phyloP scores from a whole-genome alignment of 192 early-diverging fungal genomes.

The Backusella psychrophila region DNA sequence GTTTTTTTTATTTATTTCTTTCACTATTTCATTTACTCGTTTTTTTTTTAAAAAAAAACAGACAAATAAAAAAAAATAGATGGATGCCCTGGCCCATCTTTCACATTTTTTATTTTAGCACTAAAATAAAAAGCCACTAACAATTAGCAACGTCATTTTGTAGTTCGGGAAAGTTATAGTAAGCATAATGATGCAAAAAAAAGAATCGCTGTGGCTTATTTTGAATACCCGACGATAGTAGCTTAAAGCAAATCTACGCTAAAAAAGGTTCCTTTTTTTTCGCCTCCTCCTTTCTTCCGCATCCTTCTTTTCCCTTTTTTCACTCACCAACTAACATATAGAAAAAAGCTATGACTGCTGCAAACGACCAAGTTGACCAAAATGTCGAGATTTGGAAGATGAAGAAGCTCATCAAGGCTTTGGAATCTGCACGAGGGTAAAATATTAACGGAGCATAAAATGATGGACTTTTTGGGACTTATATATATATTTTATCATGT shows the following conservation, averaged over 20 bases:
- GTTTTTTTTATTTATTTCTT: no score
- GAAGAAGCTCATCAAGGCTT: slow-evolving; percentile 97
- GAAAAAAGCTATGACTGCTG: not conserved
- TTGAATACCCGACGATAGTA: not conserved
- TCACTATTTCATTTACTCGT: not conserved
- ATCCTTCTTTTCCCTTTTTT: not conserved
- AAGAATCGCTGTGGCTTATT: not conserved
- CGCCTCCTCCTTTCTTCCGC: not conserved
- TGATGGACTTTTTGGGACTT: not conserved
- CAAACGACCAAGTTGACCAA: slow-evolving; percentile 32
- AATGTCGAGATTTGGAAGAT: slow-evolving; percentile 98
- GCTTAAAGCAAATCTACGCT: not conserved
- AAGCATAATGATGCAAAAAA: slow-evolving; percentile 5
- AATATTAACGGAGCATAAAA: not conserved
- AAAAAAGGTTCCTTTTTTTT: not conserved
- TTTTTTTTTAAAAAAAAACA: not conserved
- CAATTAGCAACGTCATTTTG: not conserved
- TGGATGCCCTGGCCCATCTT: not conserved
- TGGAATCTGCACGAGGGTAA: slow-evolving; percentile 89
- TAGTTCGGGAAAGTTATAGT: not conserved
- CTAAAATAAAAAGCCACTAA: not conserved
- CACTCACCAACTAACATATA: not conserved
- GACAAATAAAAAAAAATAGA: not conserved
- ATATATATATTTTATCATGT: not conserved
- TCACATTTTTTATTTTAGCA: not conserved